Base-by-base conservation (phyloP, 352 stramenopile genomes). In the Globisporangium orthogonon region DNA sequence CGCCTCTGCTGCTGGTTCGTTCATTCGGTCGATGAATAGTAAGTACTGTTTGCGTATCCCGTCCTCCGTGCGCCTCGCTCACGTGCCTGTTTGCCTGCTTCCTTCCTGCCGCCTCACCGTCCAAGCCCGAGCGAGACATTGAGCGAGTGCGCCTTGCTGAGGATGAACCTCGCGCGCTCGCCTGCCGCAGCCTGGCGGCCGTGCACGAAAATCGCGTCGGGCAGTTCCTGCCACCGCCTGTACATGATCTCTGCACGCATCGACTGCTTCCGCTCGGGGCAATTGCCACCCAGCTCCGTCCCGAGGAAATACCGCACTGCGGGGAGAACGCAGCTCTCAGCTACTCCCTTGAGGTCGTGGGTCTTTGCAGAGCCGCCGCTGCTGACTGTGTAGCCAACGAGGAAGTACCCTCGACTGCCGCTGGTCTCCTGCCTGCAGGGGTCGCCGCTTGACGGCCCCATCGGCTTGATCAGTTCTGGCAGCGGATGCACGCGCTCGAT, bases 291-390 rank as follows among this genome's bases (percentile, higher is more conserved):
- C 11, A 95, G 61, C 58, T 94, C 83, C 9, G 86, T 95, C 2
- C 79, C 86, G 13, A 84, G 70, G 52, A 95, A 95, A 50, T 94
- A 95, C 39, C 80, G 71, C 4, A 81, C 77, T 10, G 82, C 78
- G 2, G 79, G 82, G 0, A 68, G 74, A 14, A 89, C 74, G 41
- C 66, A 78, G 4, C 63, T 81, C 35, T 61, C 56, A 0, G 78
- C 10, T 17, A 17, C 37, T 13, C 17, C 11, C 3, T 86, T 60
- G 17, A 75, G 67, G 2, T 68, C 33, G 7, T 2, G 41, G 2
- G 41, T 1, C n/a, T 18, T 47, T 17, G 7, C 15, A 6, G 41
- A 7, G 17, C 37, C 37, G 5, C 5, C 37, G 17, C 41, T 28
- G 13, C 35, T 23, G 4, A 93, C 39, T 7, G 74, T 81, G 62